These are phyloP conservation scores for Aquanectria penicillioides DNA, from an alignment of 2,329 filamentous ascomycete species.

Conservation along the genomic window DNA sequence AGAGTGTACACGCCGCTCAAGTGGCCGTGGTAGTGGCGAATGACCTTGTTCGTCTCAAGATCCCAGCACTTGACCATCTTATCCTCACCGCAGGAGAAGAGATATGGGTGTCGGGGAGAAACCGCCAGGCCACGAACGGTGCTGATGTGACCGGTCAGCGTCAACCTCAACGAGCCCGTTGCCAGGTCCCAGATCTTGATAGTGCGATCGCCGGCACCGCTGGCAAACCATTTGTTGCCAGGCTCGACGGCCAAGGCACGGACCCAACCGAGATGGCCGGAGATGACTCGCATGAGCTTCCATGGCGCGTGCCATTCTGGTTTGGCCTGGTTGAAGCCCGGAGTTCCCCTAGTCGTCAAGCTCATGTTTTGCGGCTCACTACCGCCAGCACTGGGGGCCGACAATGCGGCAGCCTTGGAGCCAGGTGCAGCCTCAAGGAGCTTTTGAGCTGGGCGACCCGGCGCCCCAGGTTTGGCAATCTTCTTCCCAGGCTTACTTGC, in stretches of 20 bases:
- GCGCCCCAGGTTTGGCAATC: conserved; percentile 60
- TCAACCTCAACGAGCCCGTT: conserved; percentile 83
- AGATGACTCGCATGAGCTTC: conserved; percentile 98
- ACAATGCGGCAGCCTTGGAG: conserved; percentile 49
- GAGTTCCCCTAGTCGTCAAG: conserved; percentile 43
- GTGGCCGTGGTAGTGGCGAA: conserved; percentile 97
- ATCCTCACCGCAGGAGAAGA: conserved; percentile 98
- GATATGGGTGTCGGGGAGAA: conserved; percentile 91
- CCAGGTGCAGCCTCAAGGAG: conserved; percentile 50
- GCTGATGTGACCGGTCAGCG: conserved; percentile 92
- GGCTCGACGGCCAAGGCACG: conserved; percentile 90
- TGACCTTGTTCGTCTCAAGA: conserved; percentile 99
- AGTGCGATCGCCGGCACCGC: conserved; percentile 91
- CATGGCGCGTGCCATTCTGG: conserved; percentile 98
- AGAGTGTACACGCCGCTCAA: conserved; percentile 95
- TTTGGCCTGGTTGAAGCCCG: conserved; percentile 61
- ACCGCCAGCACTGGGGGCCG: conserved; percentile 45
- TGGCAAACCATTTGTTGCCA: conserved; percentile 97
- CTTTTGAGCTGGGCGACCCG: conserved; percentile 46
- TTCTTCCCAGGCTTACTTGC: conserved; percentile 50
- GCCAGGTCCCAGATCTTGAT: conserved; percentile 99
- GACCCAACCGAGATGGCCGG: conserved; percentile 96
- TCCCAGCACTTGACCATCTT: conserved; percentile 99
- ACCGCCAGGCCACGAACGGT: conserved; percentile 93
- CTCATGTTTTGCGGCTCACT: conserved; percentile 44